Evolutionary conservation across 192 early-diverging fungal genomes (phyloP), one percentile per base, ranked within the genome.

Genomic region (Anaeromyces robustus): DNA sequence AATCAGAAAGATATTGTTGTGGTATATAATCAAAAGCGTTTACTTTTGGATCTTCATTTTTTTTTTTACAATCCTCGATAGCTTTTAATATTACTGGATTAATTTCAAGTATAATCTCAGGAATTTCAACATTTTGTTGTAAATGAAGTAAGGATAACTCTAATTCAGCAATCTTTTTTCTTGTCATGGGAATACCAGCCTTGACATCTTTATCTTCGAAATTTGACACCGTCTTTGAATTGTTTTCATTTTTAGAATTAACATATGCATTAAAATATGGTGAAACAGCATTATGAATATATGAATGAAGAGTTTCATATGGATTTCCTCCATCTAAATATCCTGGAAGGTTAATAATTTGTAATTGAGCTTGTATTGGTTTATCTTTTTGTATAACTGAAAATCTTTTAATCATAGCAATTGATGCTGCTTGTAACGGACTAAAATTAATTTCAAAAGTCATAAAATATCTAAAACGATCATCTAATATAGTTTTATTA

Each of bases 111-210:
- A 87, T 86, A 29, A 95, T 92, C 17, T 98, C 96, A 12, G 98
- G 98, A 78, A 99, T 99, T 39, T 96, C 96, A 68, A 98, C 94
- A 83, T 99, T 98, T 82, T 99, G 97, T 87, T 99, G 97, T 77
- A 99, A 83, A 82, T 98, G 94, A 79, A 96, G 84, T 30, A 99
- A 89, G 19, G 95, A 94, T 34, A 99, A 92, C 84, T 98, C 96
- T 52, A 99, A 90, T 84, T 99, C 98, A 30, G 96, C 95, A 82
- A 99, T 94, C 88, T 99, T 99, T 90, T 98, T 98, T 83, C 96
- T 98, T 77, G 97, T 94, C 31, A 41, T 77, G 29, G 84, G 39
- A 80, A 26, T 84, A 91, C 94, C 94, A 84, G 92, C 90, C 80
- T 94, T 95, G 81, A 86, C 86, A 80, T 95, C 93, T 84, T 95